Base-by-base conservation (phyloP, 202 grass and related monocot genomes). In the Elaeis oleifera region DNA sequence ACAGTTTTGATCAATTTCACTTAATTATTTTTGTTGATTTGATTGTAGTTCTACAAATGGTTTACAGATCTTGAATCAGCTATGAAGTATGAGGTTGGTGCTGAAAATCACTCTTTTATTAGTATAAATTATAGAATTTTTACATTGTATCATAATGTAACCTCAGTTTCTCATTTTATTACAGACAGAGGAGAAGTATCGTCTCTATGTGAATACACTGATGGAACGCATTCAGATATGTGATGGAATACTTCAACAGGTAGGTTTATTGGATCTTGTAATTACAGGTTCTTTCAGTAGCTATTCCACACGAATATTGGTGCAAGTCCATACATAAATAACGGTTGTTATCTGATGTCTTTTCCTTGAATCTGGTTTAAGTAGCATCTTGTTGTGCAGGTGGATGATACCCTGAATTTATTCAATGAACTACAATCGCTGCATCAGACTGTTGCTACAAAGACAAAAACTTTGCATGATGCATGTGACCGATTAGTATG, bases 21-120 rank as follows among this genome's bases (percentile, higher is more conserved):
- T 71, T 66, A 50, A 31, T 17, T 56, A 31, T 74, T 51, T 68
- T 51, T 71, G 9, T 44, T 44, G 36, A 44, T 44, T 44, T 44
- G 36, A 44, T 51, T 89, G 68, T 68, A 97, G 92, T 97, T 97
- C 65, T 97, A 91, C 84, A 97, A 97, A 81, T 97, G 92, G 92
- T 97, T 91, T 77, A 71, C 84, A 58, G 88, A 97, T 71, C 54
- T 97, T 68, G 92, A 97, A 76, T 97, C 88, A 24, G 84, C 74
- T 65, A 97, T 91, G 92, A 97, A 97, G 75, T 97, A 82, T 62
- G 92, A 97, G 92, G 87, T 97, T 72, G 74, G 79, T 80, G 24
- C 50, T 48, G 16, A 77, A 48, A 27, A 65, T 53, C 58, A 8
- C 48, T 67, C 66, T n/a, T 70, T 31, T n/a, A 23, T 64, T 23